Evolutionary conservation across 768 basidiomycete species (phyloP).

Genomic region (Favolaschia claudopus): DNA sequence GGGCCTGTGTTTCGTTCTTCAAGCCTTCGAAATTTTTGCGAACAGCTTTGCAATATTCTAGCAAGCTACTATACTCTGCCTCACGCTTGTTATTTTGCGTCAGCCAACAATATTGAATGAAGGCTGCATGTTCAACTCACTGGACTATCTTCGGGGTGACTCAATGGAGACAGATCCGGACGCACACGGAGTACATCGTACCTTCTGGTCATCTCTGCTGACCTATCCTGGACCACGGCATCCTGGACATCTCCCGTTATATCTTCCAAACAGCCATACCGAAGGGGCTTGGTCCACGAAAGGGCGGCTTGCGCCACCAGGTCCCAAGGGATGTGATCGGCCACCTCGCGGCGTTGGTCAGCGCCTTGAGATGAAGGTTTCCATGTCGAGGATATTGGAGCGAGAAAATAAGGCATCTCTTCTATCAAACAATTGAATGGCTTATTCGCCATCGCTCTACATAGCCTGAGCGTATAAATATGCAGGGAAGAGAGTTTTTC

Average conservation of each 20-base stretch:
- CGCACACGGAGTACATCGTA: constrained; percentile 66
- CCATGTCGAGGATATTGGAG: constrained; percentile 61
- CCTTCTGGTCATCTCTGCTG: constrained; percentile 77
- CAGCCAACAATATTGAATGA: neutral
- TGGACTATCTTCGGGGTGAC: constrained; percentile 68
- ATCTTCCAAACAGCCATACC: constrained; percentile 41
- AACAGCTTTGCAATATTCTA: constrained; percentile 71
- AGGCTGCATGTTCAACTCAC: constrained; percentile 49
- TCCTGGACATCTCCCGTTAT: constrained; percentile 61
- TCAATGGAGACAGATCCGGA: constrained; percentile 74
- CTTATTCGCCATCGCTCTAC: constrained; percentile 72
- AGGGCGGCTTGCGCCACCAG: constrained; percentile 58
- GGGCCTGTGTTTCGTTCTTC: constrained; percentile 68
- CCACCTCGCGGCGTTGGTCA: constrained; percentile 34
- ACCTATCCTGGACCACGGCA: constrained; percentile 77
- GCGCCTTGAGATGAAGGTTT: constrained; percentile 31
- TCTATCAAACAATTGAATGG: constrained; percentile 62
- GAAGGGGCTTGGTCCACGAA: constrained; percentile 60
- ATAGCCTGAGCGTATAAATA: constrained; percentile 69
- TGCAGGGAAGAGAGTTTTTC: constrained; percentile 57
- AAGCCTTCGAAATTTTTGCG: constrained; percentile 70
- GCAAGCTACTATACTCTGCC: constrained; percentile 61
- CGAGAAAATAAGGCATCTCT: constrained; percentile 70
- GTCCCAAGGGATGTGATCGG: constrained; percentile 68
- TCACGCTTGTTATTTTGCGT: constrained; percentile 56